Percentiles rank a stretch among this genome's conserved stretches.
Evolutionary conservation across 2,329 filamentous ascomycete species (phyloP).

Genomic region (Coleophoma cylindrospora): DNA sequence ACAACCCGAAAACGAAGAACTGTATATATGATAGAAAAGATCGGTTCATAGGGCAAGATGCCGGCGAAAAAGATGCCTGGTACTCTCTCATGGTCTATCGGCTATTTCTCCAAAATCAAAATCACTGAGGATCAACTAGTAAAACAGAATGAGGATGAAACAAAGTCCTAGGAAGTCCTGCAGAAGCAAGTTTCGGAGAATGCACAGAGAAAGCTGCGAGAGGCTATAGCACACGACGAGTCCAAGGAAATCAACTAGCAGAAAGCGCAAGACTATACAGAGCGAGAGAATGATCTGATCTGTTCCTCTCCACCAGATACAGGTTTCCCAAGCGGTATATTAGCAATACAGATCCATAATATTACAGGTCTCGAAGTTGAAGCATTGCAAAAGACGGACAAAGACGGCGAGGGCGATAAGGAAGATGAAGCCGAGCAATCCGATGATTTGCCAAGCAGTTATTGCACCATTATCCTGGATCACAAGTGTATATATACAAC

Average conservation of each 20-base stretch:
- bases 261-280: slow-evolving; percentile 60
- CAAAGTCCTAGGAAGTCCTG: slow-evolving; percentile 53
- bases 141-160: slow-evolving; percentile 54
- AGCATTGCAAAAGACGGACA: slow-evolving; percentile 14
- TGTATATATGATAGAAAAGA: slow-evolving; percentile 59
- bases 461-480: slow-evolving; percentile 70
- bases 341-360: slow-evolving; percentile 31
- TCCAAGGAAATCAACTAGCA: slow-evolving; percentile 60
- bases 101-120: slow-evolving; percentile 64
- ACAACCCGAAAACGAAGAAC: slow-evolving; percentile 50
- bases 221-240: slow-evolving; percentile 51
- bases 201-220: slow-evolving; percentile 59
- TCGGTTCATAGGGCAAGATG: slow-evolving; percentile 59
- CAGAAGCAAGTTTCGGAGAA: slow-evolving; percentile 48
- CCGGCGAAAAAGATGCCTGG: slow-evolving; percentile 64
- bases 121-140: slow-evolving; percentile 58
- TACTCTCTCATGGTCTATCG: slow-evolving; percentile 63
- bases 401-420: slow-evolving; percentile 29
- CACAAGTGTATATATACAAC: slow-evolving; percentile 67
- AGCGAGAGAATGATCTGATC: slow-evolving; percentile 57
- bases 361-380: slow-evolving; percentile 22
- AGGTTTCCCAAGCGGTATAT: slow-evolving; percentile 58
- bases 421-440: slow-evolving; percentile 56
- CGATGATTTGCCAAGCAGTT: slow-evolving; percentile 63
- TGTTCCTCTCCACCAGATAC: slow-evolving; percentile 61